Base-by-base conservation (phyloP, 2,329 filamentous ascomycete species). In the Colletotrichum siamense region DNA sequence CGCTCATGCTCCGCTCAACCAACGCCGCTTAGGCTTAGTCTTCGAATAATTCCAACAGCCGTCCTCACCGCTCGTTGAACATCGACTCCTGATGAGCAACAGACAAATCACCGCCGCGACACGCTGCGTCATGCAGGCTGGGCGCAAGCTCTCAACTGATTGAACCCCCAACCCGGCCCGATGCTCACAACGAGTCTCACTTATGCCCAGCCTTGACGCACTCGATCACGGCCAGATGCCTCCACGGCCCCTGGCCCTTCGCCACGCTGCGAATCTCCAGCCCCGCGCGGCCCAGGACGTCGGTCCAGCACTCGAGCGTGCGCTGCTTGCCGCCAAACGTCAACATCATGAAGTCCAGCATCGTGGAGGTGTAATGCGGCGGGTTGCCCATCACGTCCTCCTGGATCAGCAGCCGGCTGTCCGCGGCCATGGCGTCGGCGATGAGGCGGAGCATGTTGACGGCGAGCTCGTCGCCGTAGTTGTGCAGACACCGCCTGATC, bases 401-500 rank as follows among this genome's bases (percentile, higher is more conserved):
- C 15, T 82, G 79, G 22, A 86, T 81, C 10, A 85, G 79, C 2
- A 85, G 77, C 26, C 79, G 80, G 77, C 83, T 85, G 67, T 85
- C 83, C 0, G 69, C 32, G 12, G 79, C 81, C 80, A 85, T 82
- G 32, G 84, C 83, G 4, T 77, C 78, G 2, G 79, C 75, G 4
- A 85, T 70, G 13, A 80, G 79, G 69, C 80, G 68, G 26, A 86
- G 79, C 10, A 86, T 85, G 44, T 79, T 71, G 4, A 82, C 79
- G 7, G 80, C 80, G 15, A 81, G 78, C 3, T 81, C 79, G 71
- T 85, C 84, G 32, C 81, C 77, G 77, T 85, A 86, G 73, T 86
- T 83, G 73, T 87, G 85, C 5, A 87, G 81, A 61, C 83, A 83
- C n/a, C 83, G 82, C 49, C 81, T 81, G 73, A 84, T 83, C 79